Conservation (phyloP, 495 filamentous ascomycete species). For the Tetracladium marchalianum region DNA sequence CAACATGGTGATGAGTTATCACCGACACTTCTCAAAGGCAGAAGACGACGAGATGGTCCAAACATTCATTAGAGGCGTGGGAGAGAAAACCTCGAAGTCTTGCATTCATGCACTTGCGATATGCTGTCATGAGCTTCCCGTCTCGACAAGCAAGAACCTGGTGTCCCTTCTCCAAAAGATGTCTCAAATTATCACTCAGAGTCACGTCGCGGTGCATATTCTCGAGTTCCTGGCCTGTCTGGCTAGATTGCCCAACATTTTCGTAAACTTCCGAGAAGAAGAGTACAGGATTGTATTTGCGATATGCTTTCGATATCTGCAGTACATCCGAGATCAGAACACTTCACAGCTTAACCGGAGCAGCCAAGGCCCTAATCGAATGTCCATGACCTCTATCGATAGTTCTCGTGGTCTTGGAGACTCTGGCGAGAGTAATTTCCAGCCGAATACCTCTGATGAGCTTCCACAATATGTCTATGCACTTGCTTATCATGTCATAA, state of each 20-base stretch:
- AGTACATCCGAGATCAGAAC: constrained; percentile 45
- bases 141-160: constrained; percentile 70
- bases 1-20: constrained; percentile 78
- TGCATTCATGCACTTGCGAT: constrained; percentile 92
- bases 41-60: constrained; percentile 86
- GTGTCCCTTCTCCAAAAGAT: constrained; percentile 81
- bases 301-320: constrained; percentile 87
- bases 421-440: constrained; percentile 18
- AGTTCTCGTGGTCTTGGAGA: constrained; percentile 6
- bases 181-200: constrained; percentile 90
- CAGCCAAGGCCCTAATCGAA: constrained; percentile 7
- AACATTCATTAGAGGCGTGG: constrained; percentile 70
- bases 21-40: constrained; percentile 68
- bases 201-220: constrained; percentile 83
- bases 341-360: constrained; percentile 22
- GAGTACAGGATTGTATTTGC: constrained; percentile 89
- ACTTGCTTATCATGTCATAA: constrained; percentile 88
- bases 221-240: constrained; percentile 85
- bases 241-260: constrained; percentile 74
- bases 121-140: constrained; percentile 86
- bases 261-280: constrained; percentile 75
- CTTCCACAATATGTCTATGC: constrained; percentile 87
- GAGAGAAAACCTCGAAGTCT: constrained; percentile 72
- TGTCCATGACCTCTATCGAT: constrained; percentile 7
- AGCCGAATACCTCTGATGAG: constrained; percentile 42